Base-by-base conservation (phyloP, 176 grass and related monocot genomes). In the Rhynchospora breviuscula region DNA sequence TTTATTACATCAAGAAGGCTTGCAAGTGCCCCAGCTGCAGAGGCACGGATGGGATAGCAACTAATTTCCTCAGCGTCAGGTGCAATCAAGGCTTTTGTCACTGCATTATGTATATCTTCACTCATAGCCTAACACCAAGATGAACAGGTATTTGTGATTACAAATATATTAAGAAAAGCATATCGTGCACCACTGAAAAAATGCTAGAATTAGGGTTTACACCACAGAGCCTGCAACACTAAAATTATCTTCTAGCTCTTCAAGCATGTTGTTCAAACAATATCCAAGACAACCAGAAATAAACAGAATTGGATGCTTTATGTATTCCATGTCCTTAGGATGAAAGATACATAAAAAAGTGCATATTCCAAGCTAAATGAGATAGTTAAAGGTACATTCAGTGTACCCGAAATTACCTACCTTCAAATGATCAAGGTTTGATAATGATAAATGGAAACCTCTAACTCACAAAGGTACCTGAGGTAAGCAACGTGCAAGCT, bases 11-110 rank as follows among this genome's bases (percentile, higher is more conserved):
- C 94, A 66, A 97, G 89, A 22, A 97, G 94, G 63, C 84, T 90
- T 79, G 88, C 79, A 74, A 97, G 91, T 58, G 92, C 91, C 85
- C 88, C 90, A 90, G 87, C 89, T 81, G 91, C 90, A 89, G 91
- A 97, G 56, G 94, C 86, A 78, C 88, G 92, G 35, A 94, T 91
- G 3, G 90, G 92, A 87, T 91, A 97, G 66, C 87, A 97, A 86
- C 80, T 97, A 54, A 90, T 85, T 40, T 84, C 86, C 26, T 89
- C 88, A 78, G 63, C 58, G 47, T 90, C 85, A 56, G 89, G 80
- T 66, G 86, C 89, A n/a, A 56, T 23, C 62, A 97, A 85, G 22
- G 92, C 79, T 26, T 92, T 94, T 67, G 86, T 83, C 78, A 97
- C 90, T 58, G 90, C 93, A 88, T 89, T 46, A 85, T 97, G 94